Conservation (phyloP, 139 green algal genomes). For the Tetraselmis striata region DNA sequence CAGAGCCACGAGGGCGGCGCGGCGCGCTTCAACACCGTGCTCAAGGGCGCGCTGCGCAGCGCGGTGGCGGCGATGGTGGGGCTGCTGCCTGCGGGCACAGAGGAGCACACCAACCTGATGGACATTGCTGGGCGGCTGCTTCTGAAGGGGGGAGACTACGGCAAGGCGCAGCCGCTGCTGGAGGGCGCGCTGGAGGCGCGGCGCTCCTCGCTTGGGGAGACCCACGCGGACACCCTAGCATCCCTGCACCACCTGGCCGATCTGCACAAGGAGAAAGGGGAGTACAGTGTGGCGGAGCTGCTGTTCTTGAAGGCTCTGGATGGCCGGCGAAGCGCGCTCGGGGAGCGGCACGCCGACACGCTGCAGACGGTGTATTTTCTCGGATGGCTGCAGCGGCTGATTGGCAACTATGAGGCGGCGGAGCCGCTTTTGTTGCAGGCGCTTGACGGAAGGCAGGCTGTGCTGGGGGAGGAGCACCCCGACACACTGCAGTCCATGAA, state of each 20-base stretch:
- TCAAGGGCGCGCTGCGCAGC: neutral
- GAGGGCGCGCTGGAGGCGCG: neutral
- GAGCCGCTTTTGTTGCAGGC: neutral
- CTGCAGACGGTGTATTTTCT: neutral
- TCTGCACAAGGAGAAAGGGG: conserved; percentile 4
- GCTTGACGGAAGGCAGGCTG: neutral
- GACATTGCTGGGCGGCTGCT: neutral
- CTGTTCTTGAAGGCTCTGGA: conserved; percentile 7
- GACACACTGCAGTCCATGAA: neutral
- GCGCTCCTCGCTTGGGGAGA: neutral
- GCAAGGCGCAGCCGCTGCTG: neutral
- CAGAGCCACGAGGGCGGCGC: neutral
- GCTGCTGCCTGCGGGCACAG: neutral
- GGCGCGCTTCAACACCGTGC: neutral
- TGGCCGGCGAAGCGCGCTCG: neutral
- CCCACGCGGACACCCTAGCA: conserved; percentile 10
- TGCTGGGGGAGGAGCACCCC: neutral
- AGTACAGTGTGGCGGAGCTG: conserved; percentile 4
- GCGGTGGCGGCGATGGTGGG: neutral
- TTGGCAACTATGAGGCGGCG: neutral
- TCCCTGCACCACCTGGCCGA: conserved; percentile 7
- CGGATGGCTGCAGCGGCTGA: neutral
- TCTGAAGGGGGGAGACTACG: neutral
- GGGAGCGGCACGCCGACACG: conserved; percentile 13
- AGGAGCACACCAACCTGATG: neutral